These are phyloP conservation scores for Colletotrichum sp. DNA, from an alignment of 2,329 filamentous ascomycete genomes.

Conservation along the genomic window DNA sequence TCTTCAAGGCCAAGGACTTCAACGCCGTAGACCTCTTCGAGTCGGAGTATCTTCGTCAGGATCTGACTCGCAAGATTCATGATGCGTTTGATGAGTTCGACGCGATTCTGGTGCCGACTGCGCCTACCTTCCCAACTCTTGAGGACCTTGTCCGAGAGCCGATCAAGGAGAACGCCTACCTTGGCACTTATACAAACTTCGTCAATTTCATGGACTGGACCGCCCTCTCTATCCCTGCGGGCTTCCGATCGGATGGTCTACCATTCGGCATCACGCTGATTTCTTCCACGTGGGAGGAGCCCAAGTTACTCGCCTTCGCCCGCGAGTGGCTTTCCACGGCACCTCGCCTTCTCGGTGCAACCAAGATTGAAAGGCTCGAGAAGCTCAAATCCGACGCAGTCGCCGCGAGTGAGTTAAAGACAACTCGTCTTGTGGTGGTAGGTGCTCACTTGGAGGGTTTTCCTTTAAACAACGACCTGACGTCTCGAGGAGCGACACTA, in stretches of 20 bases:
- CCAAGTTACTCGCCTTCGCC: slow-evolving; percentile 31
- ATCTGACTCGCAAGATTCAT: slow-evolving; percentile 46
- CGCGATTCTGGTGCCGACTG: slow-evolving; percentile 60
- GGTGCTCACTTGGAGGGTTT: slow-evolving; percentile 39
- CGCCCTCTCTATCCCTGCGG: slow-evolving; percentile 58
- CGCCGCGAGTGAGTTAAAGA: background rate
- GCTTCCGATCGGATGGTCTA: slow-evolving; percentile 38
- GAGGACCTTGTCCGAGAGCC: slow-evolving; percentile 56
- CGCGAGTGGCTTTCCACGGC: slow-evolving; percentile 29
- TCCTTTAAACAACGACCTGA: slow-evolving; percentile 37
- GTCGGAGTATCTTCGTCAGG: slow-evolving; percentile 39
- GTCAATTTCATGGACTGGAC: slow-evolving; percentile 65
- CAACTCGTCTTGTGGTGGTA: slow-evolving; percentile 31
- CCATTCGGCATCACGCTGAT: slow-evolving; percentile 44
- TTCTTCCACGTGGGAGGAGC: slow-evolving; percentile 38
- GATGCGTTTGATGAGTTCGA: slow-evolving; percentile 46
- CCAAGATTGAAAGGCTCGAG: slow-evolving; percentile 20
- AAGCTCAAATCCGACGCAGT: slow-evolving; percentile 16
- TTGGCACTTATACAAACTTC: slow-evolving; percentile 64
- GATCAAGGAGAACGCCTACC: slow-evolving; percentile 55
- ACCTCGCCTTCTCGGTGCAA: slow-evolving; percentile 31
- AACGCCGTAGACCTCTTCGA: slow-evolving; percentile 52
- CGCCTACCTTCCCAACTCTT: slow-evolving; percentile 57
- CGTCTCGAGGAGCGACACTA: slow-evolving; percentile 31
- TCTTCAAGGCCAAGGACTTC: slow-evolving; percentile 41